Percentiles rank a stretch among this genome's conserved stretches.
These are phyloP conservation scores for Prunus dulcis DNA, from an alignment of 306 rosid species.

Conservation along the genomic window DNA sequence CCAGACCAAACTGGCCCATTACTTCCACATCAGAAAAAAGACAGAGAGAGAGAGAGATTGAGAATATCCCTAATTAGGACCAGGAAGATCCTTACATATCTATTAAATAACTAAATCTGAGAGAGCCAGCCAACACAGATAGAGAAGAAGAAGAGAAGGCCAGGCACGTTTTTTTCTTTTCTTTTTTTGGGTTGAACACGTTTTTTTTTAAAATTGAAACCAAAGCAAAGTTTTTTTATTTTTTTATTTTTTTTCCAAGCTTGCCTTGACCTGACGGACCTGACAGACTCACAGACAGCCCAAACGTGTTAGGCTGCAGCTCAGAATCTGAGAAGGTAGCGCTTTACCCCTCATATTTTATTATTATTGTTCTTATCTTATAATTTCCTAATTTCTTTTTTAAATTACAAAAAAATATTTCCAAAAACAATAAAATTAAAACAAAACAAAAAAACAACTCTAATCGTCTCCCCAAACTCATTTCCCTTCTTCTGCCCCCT, in stretches of 20 bases:
- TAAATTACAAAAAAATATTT: neutral
- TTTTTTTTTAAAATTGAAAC: neutral
- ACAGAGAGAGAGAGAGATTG: neutral
- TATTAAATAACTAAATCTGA: neutral
- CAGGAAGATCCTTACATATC: neutral
- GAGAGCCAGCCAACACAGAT: neutral
- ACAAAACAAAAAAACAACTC: neutral
- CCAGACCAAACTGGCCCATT: neutral
- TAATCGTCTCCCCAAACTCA: slow-evolving; percentile 16
- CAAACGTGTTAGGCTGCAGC: slow-evolving; percentile 36
- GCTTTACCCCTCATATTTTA: slow-evolving; percentile 13
- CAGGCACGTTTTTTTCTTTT: neutral
- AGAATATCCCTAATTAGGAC: neutral
- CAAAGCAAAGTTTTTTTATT: neutral
- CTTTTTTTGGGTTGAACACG: neutral
- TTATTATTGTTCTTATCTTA: neutral
- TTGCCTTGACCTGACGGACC: neutral
- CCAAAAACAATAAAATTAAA: neutral
- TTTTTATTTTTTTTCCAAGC: neutral
- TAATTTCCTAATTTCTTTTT: no score
- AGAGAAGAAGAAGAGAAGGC: no score
- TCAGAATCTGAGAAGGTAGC: slow-evolving; percentile 31
- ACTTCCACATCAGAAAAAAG: neutral
- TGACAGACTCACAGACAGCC: slow-evolving; percentile 28
- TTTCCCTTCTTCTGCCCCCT: slow-evolving; percentile 6